Evolutionary conservation across 164 flowering plant genomes (phyloP).

Genomic region (Warburgia ugandensis): DNA sequence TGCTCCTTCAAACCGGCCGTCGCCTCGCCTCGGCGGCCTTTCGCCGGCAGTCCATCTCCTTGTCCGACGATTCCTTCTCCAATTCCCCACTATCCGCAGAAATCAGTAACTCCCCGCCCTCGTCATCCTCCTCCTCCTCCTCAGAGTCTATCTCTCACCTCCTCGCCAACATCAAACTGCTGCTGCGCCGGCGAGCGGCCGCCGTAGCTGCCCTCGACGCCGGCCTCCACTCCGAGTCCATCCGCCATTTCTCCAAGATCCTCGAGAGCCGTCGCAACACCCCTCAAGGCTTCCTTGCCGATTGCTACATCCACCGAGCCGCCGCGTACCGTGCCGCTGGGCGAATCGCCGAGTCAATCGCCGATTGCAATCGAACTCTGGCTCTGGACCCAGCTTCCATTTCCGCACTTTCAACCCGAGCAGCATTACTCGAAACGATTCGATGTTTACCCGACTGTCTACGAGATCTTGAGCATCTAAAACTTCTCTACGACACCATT

Average conservation of each 20-base stretch:
- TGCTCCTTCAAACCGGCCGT: slow-evolving; percentile 85
- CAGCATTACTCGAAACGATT: slow-evolving; percentile 57
- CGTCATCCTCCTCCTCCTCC: slow-evolving; percentile 31
- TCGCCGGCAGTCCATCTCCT: slow-evolving; percentile 69
- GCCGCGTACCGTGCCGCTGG: slow-evolving; percentile 60
- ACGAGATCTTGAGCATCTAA: slow-evolving; percentile 89
- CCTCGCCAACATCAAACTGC: slow-evolving; percentile 73
- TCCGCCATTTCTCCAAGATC: slow-evolving; percentile 87
- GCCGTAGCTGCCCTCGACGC: slow-evolving; percentile 91
- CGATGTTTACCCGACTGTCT: slow-evolving; percentile 74
- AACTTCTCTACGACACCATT: slow-evolving; percentile 75
- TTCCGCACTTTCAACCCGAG: slow-evolving; percentile 64
- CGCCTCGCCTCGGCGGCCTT: slow-evolving; percentile 75
- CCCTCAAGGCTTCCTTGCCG: slow-evolving; percentile 83
- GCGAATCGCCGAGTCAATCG: slow-evolving; percentile 74
- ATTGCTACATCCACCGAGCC: slow-evolving; percentile 81
- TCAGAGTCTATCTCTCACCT: slow-evolving; percentile 53
- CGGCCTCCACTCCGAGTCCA: slow-evolving; percentile 81
- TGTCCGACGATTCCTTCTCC: slow-evolving; percentile 82
- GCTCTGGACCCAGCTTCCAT: slow-evolving; percentile 74
- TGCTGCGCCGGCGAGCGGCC: slow-evolving; percentile 78
- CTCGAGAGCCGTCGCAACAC: slow-evolving; percentile 76
- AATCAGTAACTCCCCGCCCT: slow-evolving; percentile 10
- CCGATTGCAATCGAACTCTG: slow-evolving; percentile 76
- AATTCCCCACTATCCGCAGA: too few species aligned